Evolutionary conservation across 129 eudicot genomes (phyloP).

Genomic region (Flaveria bidentis): DNA sequence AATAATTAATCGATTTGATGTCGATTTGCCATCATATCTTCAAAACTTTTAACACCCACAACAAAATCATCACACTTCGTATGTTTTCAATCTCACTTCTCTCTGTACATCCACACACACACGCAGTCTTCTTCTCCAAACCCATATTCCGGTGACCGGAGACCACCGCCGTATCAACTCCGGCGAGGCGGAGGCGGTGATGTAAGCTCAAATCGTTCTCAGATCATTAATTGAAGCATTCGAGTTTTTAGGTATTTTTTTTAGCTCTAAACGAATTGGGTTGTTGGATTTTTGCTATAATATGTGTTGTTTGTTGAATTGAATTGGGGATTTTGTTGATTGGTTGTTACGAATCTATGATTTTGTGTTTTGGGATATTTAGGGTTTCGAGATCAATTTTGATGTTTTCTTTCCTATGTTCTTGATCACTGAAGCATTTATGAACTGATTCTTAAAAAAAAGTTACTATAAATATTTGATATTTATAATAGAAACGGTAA

Average conservation of each 20-base stretch:
- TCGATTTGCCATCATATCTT: not conserved
- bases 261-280: conserved; percentile 15
- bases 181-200: conserved; percentile 35
- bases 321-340: conserved; percentile 14
- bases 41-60: not conserved
- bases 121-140: conserved; percentile 17
- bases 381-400: not conserved
- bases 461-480: too few relatives aligned
- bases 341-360: conserved; percentile 15
- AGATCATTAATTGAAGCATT: conserved; percentile 25
- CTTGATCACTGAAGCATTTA: not conserved
- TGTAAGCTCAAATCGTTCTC: conserved; percentile 25
- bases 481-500: not conserved
- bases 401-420: not conserved
- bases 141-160: conserved; percentile 37
- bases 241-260: conserved; percentile 5
- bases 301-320: not conserved
- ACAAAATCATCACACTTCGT: too few relatives aligned
- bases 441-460: not conserved
- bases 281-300: conserved; percentile 1
- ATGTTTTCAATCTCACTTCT: conserved; percentile 8
- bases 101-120: conserved; percentile 11
- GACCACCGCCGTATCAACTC: conserved; percentile 28
- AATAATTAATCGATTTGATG: conserved; percentile 16
- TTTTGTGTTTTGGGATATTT: conserved; percentile 18